Percentiles rank a stretch among this genome's conserved stretches.
These are phyloP conservation scores for Asterochloris sp. DNA, from an alignment of 139 green algal genomes.

Conservation along the genomic window DNA sequence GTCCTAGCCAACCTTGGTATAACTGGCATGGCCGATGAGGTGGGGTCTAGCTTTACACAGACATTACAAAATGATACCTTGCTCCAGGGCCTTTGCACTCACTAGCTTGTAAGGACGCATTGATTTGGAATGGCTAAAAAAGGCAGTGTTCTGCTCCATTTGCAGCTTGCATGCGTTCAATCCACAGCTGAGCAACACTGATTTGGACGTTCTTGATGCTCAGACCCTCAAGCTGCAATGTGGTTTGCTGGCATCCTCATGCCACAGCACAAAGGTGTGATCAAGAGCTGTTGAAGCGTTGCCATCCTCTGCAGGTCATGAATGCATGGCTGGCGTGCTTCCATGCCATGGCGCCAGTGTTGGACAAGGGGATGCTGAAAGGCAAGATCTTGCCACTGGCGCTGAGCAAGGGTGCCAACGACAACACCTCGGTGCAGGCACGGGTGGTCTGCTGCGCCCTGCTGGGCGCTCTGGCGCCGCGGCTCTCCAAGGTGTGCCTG, in stretches of 20 bases:
- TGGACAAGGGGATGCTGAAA: constrained; percentile 13
- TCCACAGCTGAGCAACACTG: no score
- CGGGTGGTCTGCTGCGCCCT: constrained; percentile 17
- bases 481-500: constrained; percentile 5
- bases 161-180: no score
- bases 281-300: no score
- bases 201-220: no score
- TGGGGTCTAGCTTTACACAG: not conserved
- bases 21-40: constrained; percentile 10
- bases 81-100: no score
- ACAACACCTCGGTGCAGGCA: constrained; percentile 13
- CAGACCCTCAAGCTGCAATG: no score
- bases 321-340: constrained; percentile 14
- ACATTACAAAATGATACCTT: not conserved
- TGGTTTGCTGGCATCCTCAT: no score
- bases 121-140: no score
- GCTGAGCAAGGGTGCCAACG: not conserved
- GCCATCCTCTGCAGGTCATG: not conserved
- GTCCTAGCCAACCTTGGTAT: constrained; percentile 9
- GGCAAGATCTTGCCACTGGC: constrained; percentile 13
- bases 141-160: no score
- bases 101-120: no score
- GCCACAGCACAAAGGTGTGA: no score
- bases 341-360: constrained; percentile 2
- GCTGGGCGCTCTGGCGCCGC: constrained; percentile 9